Base-by-base conservation (phyloP, 2,329 filamentous ascomycete genomes). In the Diaporthe sp. region DNA sequence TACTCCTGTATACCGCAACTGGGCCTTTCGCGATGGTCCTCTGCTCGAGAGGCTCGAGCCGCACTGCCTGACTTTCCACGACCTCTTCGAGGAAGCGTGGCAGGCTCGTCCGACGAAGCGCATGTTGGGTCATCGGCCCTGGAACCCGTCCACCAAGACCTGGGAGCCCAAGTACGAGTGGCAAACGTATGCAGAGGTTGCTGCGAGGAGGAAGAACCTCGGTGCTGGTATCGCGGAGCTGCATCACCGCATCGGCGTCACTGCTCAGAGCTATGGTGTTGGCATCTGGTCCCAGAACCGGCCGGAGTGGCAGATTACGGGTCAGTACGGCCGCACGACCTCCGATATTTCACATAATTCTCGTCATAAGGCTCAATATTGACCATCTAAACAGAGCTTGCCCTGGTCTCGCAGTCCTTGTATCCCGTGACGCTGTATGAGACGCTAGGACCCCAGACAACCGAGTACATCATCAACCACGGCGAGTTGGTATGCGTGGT, bases 401-500 rank as follows among this genome's bases (percentile, higher is more conserved):
- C 91, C 52, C 92, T 94, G 82, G 92, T 94, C 85, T 97, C 95
- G 17, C 97, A 98, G 84, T 91, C 93, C 10, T 90, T 98, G 40
- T 98, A 89, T 85, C 94, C 93, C 30, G 95, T 99, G 72, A 98
- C 96, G 7, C 92, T 99, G 68, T 99, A 99, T 87, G 97, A 98
- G 84, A 98, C 96, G 17, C 90, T 99, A 7, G 96, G 96, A 13
- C 93, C 96, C 17, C 95, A 98, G 78, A 91, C 96, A 3, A 96
- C 94, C 74, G 95, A 98, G 85, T 98, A 94, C 86, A 98, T 99
- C 84, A 93, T 98, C 86, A 97, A 97, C 84, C 96, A 98, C 83
- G 91, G 95, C 72, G 89, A 92, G 76, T 86, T 98, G 73, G 84
- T 88, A 74, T 94, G 92, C 80, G 91, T 98, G 52, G 92, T 93